These are phyloP conservation scores for Moesziomyces sp. DNA, from an alignment of 1,284 basidiomycete species.

Conservation along the genomic window DNA sequence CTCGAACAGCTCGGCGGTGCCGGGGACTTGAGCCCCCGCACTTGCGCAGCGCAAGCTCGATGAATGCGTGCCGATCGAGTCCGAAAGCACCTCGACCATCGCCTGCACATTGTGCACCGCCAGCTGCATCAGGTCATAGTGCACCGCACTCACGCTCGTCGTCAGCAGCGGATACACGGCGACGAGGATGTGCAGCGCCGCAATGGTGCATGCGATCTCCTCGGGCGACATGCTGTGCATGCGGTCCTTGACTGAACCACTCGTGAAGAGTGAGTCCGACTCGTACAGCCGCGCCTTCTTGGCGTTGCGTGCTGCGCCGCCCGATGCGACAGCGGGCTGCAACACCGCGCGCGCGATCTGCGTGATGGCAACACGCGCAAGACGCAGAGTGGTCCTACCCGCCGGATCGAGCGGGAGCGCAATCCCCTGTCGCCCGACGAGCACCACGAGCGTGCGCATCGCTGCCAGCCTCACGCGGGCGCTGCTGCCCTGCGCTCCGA, in stretches of 20 bases:
- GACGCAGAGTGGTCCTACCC: conserved; percentile 37
- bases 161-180: conserved; percentile 36
- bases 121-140: conserved; percentile 44
- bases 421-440: conserved; percentile 26
- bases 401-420: conserved; percentile 49
- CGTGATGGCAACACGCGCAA: conserved; percentile 34
- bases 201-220: conserved; percentile 25
- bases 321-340: conserved; percentile 7
- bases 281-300: conserved; percentile 55
- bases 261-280: conserved; percentile 45
- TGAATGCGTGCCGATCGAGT: conserved; percentile 23
- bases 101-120: conserved; percentile 31
- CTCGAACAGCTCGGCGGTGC: conserved; percentile 7
- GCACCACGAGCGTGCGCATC: conserved; percentile 31
- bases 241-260: conserved; percentile 31
- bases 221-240: conserved; percentile 25
- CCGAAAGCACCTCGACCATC: conserved; percentile 44
- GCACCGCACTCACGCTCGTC: conserved; percentile 26
- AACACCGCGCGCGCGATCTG: conserved; percentile 27
- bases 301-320: conserved; percentile 15
- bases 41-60: conserved; percentile 9
- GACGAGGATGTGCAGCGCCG: conserved; percentile 29
- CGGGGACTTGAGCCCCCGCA: conserved; percentile 14
- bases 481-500: conserved; percentile 2
- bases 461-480: conserved; percentile 26